Evolutionary conservation across 2,329 filamentous ascomycete species (phyloP), one percentile per base, ranked within the genome.

Genomic region (Fusarium marasasianum): DNA sequence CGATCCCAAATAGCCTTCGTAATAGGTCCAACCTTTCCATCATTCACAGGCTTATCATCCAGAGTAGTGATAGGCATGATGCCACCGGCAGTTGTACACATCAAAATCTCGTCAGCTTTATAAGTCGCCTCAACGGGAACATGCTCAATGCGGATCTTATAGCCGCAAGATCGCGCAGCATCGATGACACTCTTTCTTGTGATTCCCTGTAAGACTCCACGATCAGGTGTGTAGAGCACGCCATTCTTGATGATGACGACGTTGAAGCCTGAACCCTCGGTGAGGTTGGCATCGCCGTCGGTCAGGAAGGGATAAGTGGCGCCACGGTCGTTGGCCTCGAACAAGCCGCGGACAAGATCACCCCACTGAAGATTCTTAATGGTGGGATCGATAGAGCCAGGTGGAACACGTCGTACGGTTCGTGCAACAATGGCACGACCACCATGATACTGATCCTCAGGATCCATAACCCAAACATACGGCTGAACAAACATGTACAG

Each of bases 361-460:
- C 86, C 85, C 86, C 86, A 88, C 63, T 88, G 84, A 22, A 86
- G 77, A 70, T 87, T 87, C 81, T 88, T 88, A 37, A 88, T 79
- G 0, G 86, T 87, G 0, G 86, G 87, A 70, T 88, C 87, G 8
- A 88, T 84, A 2, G 83, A 79, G 0, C 85, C 86, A 0, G 85
- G 84, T 1, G 86, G 84, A 0, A 81, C 80, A 3, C 86, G 78
- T 5, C 84, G 81, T 1, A 87, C 85, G 0, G 85, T 86, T 18
- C 85, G 78, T 0, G 86, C 82, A 31, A 88, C 72, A 17, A 88
- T 78, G 1, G 86, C 85, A 7, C 66, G 81, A 8, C 83, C 85
- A 1, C 85, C 86, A 0, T 29, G 63, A 22, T 68, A 68, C 68
- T 88, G 87, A 17, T 83, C 71, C 6, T 83, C 76, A 0, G 86